Evolutionary conservation across 2,329 filamentous ascomycete species (phyloP).

Genomic region (Diaporthe citri): DNA sequence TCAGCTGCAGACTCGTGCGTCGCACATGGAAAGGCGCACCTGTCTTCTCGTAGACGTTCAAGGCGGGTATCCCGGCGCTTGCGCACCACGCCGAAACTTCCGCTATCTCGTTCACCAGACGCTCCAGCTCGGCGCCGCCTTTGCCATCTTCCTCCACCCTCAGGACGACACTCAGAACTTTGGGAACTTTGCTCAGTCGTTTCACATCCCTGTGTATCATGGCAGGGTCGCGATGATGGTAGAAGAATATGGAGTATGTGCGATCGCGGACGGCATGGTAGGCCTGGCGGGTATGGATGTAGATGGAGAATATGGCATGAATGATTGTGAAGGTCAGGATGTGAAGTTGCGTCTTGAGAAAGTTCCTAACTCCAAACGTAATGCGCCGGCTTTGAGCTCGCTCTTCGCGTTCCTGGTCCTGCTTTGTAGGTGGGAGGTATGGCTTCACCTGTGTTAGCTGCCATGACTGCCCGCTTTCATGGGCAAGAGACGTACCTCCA

Average conservation of each 20-base stretch:
- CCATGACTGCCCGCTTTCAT: slow-evolving; percentile 37
- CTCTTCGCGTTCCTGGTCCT: slow-evolving; percentile 47
- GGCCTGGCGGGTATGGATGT: slow-evolving; percentile 83
- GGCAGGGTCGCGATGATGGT: slow-evolving; percentile 95
- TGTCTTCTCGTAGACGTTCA: slow-evolving; percentile 93
- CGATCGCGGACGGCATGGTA: slow-evolving; percentile 85
- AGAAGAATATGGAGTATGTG: slow-evolving; percentile 85
- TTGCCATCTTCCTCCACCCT: slow-evolving; percentile 78
- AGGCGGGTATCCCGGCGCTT: slow-evolving; percentile 85
- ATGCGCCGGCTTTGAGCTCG: slow-evolving; percentile 32
- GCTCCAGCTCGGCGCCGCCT: slow-evolving; percentile 81
- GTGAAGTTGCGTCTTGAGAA: slow-evolving; percentile 74
- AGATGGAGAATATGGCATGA: slow-evolving; percentile 88
- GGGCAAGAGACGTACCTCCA: slow-evolving; percentile 53
- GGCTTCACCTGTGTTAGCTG: slow-evolving; percentile 47
- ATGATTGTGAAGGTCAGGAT: slow-evolving; percentile 76
- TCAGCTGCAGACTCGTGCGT: slow-evolving; percentile 38
- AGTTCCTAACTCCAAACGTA: slow-evolving; percentile 68
- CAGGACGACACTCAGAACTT: slow-evolving; percentile 89
- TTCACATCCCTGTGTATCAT: slow-evolving; percentile 90
- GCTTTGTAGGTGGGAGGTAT: slow-evolving; percentile 53
- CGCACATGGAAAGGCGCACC: slow-evolving; percentile 65
- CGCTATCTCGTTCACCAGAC: slow-evolving; percentile 88
- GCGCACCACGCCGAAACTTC: slow-evolving; percentile 95
- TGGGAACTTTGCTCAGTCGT: slow-evolving; percentile 78